Evolutionary conservation across 345 rosid genomes (phyloP).

Genomic region (Durio zibethinus): DNA sequence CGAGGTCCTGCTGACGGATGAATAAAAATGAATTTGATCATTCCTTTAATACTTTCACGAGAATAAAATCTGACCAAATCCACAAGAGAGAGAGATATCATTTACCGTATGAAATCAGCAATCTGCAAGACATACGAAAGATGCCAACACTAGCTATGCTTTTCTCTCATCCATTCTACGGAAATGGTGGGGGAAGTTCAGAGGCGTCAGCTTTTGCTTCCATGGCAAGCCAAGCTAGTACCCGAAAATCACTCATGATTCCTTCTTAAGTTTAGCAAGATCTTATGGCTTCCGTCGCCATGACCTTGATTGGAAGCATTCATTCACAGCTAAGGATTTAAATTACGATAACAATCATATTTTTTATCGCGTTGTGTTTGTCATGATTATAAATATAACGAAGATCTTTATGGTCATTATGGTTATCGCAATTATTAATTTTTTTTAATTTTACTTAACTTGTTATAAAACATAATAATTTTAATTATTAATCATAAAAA

Average conservation of each 20-base stretch:
- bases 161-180: constrained; percentile 51
- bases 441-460: no score
- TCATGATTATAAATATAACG: no score
- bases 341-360: no score
- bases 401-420: no score
- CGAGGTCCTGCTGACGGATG: background rate
- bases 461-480: no score
- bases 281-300: constrained; percentile 52
- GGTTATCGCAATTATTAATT: no score
- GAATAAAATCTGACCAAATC: background rate
- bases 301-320: constrained; percentile 59
- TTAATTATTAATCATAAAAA: no score
- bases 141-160: constrained; percentile 23
- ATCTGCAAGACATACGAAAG: background rate
- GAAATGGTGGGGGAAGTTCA: constrained; percentile 44
- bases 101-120: constrained; percentile 10
- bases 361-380: no score
- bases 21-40: background rate
- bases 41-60: background rate
- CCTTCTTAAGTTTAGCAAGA: constrained; percentile 45
- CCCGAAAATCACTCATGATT: constrained; percentile 46
- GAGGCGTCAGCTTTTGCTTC: constrained; percentile 22
- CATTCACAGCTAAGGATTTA: constrained; percentile 25
- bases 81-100: background rate
- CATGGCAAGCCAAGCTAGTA: constrained; percentile 41